Base-by-base conservation (phyloP, 2,329 filamentous ascomycete genomes). In the Microdochium bolleyi region DNA sequence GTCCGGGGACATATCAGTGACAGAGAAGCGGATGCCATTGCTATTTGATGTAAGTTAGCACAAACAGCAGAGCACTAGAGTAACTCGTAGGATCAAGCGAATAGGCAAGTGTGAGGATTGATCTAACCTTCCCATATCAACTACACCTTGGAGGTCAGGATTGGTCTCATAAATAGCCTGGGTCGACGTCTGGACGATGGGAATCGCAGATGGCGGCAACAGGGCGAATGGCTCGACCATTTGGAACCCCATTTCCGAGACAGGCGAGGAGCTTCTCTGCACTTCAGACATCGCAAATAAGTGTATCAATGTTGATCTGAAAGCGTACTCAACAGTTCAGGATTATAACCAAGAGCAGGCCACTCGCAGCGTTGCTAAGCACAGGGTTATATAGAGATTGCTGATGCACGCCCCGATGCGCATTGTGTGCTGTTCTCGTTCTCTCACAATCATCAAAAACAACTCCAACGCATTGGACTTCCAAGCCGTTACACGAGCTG, bases 21-120 rank as follows among this genome's bases (percentile, higher is more conserved):
- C 84, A 10, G 84, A 87, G 69, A 88, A 86, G 37, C 85, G 83
- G 56, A 89, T 86, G 55, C 85, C 85, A 69, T 89, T 88, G 68
- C 84, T 80, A 25, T 50, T 38, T 34, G 30, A 34, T 34, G 30
- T 34, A 34, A 41, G 46, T 22, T n/a, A 44, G 25, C 11, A 9
- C 32, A 8, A 14, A 49, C 49, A 19, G 38, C 37, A 25, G 21
- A 38, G 9, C 24, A 19, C n/a, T 4, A 53, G 41, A 46, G 48
- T 14, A n/a, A 14, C 21, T 19, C 44, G 22, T 32, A 25, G 3
- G 30, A 22, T 2, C 16, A 32, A 30, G 21, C 21, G n/a, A 19
- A 24, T 49, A 37, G 37, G 25, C 22, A 30, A 24, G 27, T 48
- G 37, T 19, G 46, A 24, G 53, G 50, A 34, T 34, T 34, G 30